Conservation (phyloP, 108 stramenopile genomes). For the Cylindrotheca fusiformis region DNA sequence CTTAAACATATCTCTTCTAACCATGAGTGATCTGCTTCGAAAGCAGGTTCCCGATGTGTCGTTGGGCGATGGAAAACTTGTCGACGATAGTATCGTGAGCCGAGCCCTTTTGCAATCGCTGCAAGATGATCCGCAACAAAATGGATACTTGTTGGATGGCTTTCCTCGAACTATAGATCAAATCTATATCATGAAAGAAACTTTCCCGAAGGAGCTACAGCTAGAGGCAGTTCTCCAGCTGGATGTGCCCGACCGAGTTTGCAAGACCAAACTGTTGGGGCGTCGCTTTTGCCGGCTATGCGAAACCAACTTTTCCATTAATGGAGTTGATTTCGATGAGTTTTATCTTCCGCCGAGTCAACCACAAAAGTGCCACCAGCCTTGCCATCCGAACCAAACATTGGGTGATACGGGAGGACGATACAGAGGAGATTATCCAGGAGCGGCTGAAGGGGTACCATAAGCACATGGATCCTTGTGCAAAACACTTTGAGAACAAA, state of each 20-base stretch:
- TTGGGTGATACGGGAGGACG: slow-evolving; percentile 68
- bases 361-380: neutral
- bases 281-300: slow-evolving; percentile 66
- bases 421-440: slow-evolving; percentile 46
- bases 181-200: slow-evolving; percentile 42
- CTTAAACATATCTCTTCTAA: slow-evolving; percentile 41
- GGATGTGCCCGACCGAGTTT: slow-evolving; percentile 72
- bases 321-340: slow-evolving; percentile 52
- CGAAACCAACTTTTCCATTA: slow-evolving; percentile 51
- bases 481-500: slow-evolving; percentile 45
- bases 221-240: slow-evolving; percentile 52
- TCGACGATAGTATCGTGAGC: slow-evolving; percentile 54
- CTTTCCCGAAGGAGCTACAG: slow-evolving; percentile 41
- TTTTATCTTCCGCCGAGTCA: slow-evolving; percentile 60
- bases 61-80: slow-evolving; percentile 52
- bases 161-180: slow-evolving; percentile 73
- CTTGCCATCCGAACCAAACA: slow-evolving; percentile 1
- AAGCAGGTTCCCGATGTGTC: slow-evolving; percentile 28
- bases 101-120: slow-evolving; percentile 43
- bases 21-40: slow-evolving; percentile 62
- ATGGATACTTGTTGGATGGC: slow-evolving; percentile 66
- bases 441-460: slow-evolving; percentile 56
- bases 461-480: slow-evolving; percentile 56
- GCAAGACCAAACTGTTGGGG: slow-evolving; percentile 67
- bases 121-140: slow-evolving; percentile 9